Evolutionary conservation across 2,329 filamentous ascomycete genomes (phyloP).

Genomic region (Ophiostoma quercus): DNA sequence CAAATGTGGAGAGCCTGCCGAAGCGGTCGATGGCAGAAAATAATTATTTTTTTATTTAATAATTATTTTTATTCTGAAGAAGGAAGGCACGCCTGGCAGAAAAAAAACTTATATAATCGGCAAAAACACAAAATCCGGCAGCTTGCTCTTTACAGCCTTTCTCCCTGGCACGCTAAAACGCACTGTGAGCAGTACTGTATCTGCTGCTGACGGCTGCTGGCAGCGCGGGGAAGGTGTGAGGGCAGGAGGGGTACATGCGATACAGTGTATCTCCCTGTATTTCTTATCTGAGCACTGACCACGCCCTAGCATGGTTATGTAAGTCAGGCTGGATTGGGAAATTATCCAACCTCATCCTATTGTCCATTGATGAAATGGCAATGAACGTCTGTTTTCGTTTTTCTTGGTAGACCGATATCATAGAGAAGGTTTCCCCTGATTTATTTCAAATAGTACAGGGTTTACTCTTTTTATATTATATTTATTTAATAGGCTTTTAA

Average conservation of each 20-base stretch:
- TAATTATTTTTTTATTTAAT: not conserved
- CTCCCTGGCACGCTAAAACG: not conserved
- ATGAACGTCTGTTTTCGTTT: not conserved
- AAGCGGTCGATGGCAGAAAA: conserved; percentile 7
- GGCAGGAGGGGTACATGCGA: not conserved
- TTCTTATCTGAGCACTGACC: not conserved
- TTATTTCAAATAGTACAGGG: not conserved
- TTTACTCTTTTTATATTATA: too few species aligned
- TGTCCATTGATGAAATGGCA: not conserved
- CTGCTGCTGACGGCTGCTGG: not conserved
- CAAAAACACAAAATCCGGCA: conserved; percentile 16
- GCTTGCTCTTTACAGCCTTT: too few species aligned
- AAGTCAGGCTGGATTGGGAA: conserved; percentile 10
- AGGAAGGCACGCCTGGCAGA: not conserved
- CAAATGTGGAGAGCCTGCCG: not conserved
- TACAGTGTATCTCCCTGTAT: conserved; percentile 11
- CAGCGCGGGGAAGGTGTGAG: conserved; percentile 1
- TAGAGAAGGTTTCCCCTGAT: too few species aligned
- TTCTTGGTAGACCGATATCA: too few species aligned
- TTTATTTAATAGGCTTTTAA: too few species aligned
- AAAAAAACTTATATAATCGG: conserved; percentile 12
- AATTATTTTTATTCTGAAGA: not conserved
- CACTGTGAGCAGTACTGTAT: conserved; percentile 5
- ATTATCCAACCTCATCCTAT: not conserved
- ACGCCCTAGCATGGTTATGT: conserved; percentile 2